Percentiles rank a stretch among this genome's conserved stretches.
Conservation (phyloP, 139 green algal genomes). For the Ettlia oleoabundans region DNA sequence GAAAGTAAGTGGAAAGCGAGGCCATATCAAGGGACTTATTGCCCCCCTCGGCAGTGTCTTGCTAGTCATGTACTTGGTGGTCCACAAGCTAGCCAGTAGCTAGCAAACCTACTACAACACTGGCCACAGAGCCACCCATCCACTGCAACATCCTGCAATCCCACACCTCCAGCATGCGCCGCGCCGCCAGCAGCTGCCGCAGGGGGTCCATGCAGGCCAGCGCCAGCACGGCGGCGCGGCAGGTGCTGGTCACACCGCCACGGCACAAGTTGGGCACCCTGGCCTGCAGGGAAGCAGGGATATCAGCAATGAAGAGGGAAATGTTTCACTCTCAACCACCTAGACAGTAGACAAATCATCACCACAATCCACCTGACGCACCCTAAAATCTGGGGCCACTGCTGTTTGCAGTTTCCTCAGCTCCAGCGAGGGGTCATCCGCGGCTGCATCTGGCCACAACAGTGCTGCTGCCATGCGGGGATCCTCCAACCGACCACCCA, state of each 20-base stretch:
- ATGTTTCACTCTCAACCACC: neutral
- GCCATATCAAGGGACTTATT: too few relatives aligned
- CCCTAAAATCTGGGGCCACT: neutral
- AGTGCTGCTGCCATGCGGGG: slow-evolving; percentile 6
- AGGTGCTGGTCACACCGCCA: slow-evolving; percentile 24
- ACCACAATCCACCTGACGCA: too few relatives aligned
- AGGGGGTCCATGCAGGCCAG: slow-evolving; percentile 27
- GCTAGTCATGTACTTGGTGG: too few relatives aligned
- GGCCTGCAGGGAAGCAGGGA: neutral
- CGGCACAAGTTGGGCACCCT: slow-evolving; percentile 24
- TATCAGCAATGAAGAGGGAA: neutral
- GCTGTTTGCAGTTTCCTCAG: slow-evolving; percentile 17
- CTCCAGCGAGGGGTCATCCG: neutral
- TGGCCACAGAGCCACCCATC: neutral
- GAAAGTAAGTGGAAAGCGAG: too few relatives aligned
- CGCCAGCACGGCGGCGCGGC: slow-evolving; percentile 12
- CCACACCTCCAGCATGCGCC: slow-evolving; percentile 27
- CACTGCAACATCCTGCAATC: neutral
- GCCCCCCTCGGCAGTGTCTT: too few relatives aligned
- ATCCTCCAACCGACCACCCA: slow-evolving; percentile 24
- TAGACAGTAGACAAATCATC: too few relatives aligned
- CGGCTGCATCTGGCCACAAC: neutral
- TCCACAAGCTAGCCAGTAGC: too few relatives aligned
- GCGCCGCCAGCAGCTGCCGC: slow-evolving; percentile 9
- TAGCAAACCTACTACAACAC: neutral